Conservation (phyloP, 768 basidiomycete genomes). For the Galerina sulciceps region DNA sequence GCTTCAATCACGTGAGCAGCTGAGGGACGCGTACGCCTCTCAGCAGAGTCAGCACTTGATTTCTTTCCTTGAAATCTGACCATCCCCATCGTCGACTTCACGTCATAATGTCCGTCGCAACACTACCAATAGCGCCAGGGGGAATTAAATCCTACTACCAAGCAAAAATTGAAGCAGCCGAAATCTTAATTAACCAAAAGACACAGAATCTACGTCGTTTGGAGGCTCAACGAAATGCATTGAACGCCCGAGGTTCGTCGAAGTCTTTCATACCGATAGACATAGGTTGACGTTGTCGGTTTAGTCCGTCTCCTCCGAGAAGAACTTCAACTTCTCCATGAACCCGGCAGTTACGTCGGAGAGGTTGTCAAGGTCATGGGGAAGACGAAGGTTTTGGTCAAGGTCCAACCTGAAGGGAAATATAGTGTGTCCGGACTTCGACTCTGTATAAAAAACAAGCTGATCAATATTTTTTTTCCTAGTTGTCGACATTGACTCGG, state of each 20-base stretch:
- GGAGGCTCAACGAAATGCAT: conserved; percentile 95
- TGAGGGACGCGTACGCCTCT: conserved; percentile 22
- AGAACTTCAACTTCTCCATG: conserved; percentile 90
- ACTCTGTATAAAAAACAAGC: neutral
- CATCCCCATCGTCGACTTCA: conserved; percentile 24
- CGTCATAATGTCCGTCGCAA: conserved; percentile 18
- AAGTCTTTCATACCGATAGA: neutral
- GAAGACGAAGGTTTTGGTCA: conserved; percentile 97
- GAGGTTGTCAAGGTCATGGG: conserved; percentile 99
- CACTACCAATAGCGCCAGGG: conserved; percentile 49
- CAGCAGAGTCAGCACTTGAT: neutral
- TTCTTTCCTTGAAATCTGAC: neutral
- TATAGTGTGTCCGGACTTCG: conserved; percentile 73
- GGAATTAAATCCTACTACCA: conserved; percentile 92
- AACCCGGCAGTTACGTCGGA: conserved; percentile 97
- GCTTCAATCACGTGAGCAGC: conserved; percentile 12
- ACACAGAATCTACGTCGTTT: conserved; percentile 94
- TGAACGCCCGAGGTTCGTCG: conserved; percentile 86
- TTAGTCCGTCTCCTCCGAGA: conserved; percentile 88
- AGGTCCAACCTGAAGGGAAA: conserved; percentile 98
- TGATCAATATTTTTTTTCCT: neutral
- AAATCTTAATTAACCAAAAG: conserved; percentile 92
- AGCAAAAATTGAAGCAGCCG: conserved; percentile 93
- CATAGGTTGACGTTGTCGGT: neutral
- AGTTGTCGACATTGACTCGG: conserved; percentile 94